Conservation (phyloP, 805 yeast species). For the Hanseniaspora nectarophila region DNA sequence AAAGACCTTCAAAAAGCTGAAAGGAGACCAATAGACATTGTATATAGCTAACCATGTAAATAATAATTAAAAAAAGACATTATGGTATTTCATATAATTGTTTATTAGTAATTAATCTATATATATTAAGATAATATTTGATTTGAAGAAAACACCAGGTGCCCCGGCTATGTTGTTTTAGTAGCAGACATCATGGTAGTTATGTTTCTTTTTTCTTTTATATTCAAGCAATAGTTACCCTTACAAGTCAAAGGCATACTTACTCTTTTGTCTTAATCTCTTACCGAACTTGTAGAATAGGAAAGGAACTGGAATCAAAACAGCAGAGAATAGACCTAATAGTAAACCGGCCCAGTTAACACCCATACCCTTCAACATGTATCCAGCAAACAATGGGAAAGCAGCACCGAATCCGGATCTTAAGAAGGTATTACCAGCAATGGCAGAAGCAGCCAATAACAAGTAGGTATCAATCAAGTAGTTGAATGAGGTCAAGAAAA, state of each 20-base stretch:
- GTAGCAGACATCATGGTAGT: not conserved
- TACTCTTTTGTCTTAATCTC: constrained; percentile 43
- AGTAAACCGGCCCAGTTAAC: constrained; percentile 70
- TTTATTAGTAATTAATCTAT: not conserved
- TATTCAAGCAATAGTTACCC: too few species aligned
- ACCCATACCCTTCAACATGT: constrained; percentile 59
- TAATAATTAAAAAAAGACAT: not conserved
- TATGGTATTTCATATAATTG: constrained; percentile 18
- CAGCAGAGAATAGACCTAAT: constrained; percentile 48
- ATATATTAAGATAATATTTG: too few species aligned
- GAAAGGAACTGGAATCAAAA: constrained; percentile 56
- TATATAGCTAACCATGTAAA: not conserved
- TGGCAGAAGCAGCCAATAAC: constrained; percentile 63
- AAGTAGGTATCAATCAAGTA: constrained; percentile 64
- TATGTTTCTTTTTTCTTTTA: not conserved
- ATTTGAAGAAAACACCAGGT: too few species aligned
- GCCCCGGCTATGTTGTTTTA: too few species aligned
- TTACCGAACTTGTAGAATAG: constrained; percentile 51
- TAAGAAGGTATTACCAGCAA: constrained; percentile 61
- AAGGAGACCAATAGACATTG: constrained; percentile 25
- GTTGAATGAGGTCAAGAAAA: constrained; percentile 58
- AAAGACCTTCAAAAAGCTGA: constrained; percentile 43
- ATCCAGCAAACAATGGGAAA: constrained; percentile 59
- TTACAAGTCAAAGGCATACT: constrained; percentile 39
- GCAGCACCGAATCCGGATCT: constrained; percentile 59